Conservation (phyloP, 108 stramenopile genomes). For the Stephanodiscus triporus region DNA sequence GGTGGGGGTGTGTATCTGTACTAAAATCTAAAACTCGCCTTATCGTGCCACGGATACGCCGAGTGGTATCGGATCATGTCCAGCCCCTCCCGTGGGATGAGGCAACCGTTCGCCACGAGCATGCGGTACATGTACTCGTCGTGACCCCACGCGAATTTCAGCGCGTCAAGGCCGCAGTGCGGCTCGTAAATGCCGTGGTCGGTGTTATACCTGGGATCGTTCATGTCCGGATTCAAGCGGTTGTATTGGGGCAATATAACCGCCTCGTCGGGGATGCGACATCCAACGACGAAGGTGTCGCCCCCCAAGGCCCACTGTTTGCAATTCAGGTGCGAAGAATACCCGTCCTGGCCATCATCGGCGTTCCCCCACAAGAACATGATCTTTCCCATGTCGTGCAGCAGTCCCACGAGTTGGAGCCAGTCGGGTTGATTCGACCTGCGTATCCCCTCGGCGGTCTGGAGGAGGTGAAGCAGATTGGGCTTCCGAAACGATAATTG, state of each 20-base stretch:
- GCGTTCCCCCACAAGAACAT: constrained; percentile 80
- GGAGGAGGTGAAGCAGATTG: constrained; percentile 73
- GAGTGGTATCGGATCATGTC: constrained; percentile 86
- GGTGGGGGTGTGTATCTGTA: no score
- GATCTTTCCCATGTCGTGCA: constrained; percentile 90
- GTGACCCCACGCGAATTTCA: constrained; percentile 79
- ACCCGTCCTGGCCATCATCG: constrained; percentile 75
- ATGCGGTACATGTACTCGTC: constrained; percentile 90
- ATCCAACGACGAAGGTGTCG: constrained; percentile 84
- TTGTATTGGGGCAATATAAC: constrained; percentile 82
- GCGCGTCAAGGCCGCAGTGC: constrained; percentile 69
- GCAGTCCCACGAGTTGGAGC: constrained; percentile 71
- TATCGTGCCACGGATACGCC: constrained; percentile 77
- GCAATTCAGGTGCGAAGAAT: constrained; percentile 50
- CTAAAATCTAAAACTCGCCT: not conserved
- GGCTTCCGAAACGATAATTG: no score
- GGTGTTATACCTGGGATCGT: constrained; percentile 62
- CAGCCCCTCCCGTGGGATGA: constrained; percentile 69
- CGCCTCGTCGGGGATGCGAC: constrained; percentile 66
- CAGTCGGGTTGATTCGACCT: constrained; percentile 78
- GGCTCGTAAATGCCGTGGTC: constrained; percentile 67
- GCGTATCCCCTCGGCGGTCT: constrained; percentile 84
- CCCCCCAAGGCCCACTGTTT: constrained; percentile 87
- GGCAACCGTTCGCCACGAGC: constrained; percentile 67
- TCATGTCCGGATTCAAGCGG: constrained; percentile 73